phyloP scores from a whole-genome alignment of 1,284 basidiomycete species.

The Ganoderma multipileum region DNA sequence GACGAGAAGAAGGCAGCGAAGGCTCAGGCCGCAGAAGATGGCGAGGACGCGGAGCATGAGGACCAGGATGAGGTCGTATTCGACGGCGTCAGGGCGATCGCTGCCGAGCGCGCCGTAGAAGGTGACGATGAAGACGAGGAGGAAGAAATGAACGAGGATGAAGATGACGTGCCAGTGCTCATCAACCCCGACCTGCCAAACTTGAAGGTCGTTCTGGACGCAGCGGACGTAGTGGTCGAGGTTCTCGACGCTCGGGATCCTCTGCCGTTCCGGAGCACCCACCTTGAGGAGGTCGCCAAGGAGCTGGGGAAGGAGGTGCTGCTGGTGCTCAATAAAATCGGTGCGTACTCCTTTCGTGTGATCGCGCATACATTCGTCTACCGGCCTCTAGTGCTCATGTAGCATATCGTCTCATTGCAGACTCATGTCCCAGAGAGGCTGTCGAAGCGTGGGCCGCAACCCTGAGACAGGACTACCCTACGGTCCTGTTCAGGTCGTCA shows the following conservation, averaged over 20 bases:
- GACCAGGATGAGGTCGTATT: slow-evolving; percentile 37
- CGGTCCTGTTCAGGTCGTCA: slow-evolving; percentile 84
- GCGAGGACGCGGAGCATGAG: slow-evolving; percentile 35
- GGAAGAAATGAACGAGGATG: slow-evolving; percentile 43
- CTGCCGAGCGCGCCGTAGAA: slow-evolving; percentile 10
- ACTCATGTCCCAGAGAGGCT: slow-evolving; percentile 85
- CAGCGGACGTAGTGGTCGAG: slow-evolving; percentile 85
- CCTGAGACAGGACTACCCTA: slow-evolving; percentile 74
- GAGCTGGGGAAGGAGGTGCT: slow-evolving; percentile 57
- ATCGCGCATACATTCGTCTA: neutral
- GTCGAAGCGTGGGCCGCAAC: slow-evolving; percentile 79
- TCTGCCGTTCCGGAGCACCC: slow-evolving; percentile 66
- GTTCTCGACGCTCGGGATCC: slow-evolving; percentile 91
- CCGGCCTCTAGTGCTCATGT: neutral
- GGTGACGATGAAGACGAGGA: slow-evolving; percentile 40
- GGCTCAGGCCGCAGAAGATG: slow-evolving; percentile 33
- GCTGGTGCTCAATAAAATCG: slow-evolving; percentile 88
- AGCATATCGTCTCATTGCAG: slow-evolving; percentile 49
- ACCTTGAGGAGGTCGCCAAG: slow-evolving; percentile 66
- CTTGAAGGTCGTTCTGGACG: slow-evolving; percentile 77
- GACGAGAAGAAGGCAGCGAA: slow-evolving; percentile 62
- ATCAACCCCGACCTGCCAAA: slow-evolving; percentile 74
- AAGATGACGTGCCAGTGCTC: slow-evolving; percentile 62
- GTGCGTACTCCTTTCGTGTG: slow-evolving; percentile 52
- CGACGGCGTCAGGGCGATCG: slow-evolving; percentile 28